Conservation (phyloP, 1,284 basidiomycete genomes). For the Athelia sp. region DNA sequence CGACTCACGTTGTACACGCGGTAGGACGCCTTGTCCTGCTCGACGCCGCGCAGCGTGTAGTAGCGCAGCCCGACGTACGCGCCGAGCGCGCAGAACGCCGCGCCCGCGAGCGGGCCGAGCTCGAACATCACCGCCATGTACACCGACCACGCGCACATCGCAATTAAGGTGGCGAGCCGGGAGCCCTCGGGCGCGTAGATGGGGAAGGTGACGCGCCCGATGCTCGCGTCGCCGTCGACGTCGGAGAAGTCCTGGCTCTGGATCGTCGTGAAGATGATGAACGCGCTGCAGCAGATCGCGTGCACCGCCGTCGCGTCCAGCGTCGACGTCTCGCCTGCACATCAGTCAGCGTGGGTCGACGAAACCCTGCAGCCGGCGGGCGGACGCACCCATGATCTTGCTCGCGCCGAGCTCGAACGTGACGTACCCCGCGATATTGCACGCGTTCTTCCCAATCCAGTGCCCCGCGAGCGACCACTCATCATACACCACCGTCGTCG, state of each 20-base stretch:
- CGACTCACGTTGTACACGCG: constrained; percentile 16
- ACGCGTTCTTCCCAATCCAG: constrained; percentile 21
- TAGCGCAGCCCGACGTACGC: constrained; percentile 13
- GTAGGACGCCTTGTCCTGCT: constrained; percentile 12
- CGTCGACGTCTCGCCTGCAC: neutral
- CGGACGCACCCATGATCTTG: constrained; percentile 22
- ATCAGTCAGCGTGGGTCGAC: neutral
- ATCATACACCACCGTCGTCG: constrained; percentile 17
- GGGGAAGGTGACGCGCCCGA: constrained; percentile 35
- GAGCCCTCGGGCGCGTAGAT: constrained; percentile 25
- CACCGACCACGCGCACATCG: constrained; percentile 14
- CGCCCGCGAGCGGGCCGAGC: constrained; percentile 6
- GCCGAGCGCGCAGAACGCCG: constrained; percentile 11
- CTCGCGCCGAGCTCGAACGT: constrained; percentile 27
- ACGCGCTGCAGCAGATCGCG: constrained; percentile 21
- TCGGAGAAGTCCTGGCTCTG: constrained; percentile 40
- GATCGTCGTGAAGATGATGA: constrained; percentile 29
- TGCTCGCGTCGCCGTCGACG: constrained; percentile 28
- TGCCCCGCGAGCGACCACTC: constrained; percentile 7
- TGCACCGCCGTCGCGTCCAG: constrained; percentile 13
- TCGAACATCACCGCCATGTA: constrained; percentile 12
- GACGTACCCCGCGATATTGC: constrained; percentile 22
- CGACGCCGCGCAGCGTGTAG: constrained; percentile 9
- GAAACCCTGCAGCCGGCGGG: neutral
- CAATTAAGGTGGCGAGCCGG: constrained; percentile 12